These are phyloP conservation scores for Eutypa lata DNA, from an alignment of 2,329 filamentous ascomycete genomes.

Conservation along the genomic window DNA sequence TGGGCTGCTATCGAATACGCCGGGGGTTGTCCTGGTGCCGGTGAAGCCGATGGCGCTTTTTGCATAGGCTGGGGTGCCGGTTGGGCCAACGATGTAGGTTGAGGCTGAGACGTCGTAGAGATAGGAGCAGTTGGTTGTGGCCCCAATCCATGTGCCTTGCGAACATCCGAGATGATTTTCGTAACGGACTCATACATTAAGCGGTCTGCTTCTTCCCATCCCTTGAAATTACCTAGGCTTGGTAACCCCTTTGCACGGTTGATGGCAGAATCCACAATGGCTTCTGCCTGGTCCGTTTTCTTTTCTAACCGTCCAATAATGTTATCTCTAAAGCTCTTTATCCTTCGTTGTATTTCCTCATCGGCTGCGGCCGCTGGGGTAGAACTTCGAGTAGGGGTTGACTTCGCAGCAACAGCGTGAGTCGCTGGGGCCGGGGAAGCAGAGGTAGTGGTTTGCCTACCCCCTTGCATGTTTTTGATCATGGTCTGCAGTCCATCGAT, in stretches of 20 bases:
- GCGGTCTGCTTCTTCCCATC: constrained; percentile 29
- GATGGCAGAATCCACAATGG: constrained; percentile 30
- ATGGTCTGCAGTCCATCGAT: constrained; percentile 25
- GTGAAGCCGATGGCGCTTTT: constrained; percentile 20
- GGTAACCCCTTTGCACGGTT: constrained; percentile 29
- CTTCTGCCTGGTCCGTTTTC: constrained; percentile 28
- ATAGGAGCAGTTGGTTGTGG: constrained; percentile 11
- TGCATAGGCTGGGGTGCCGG: constrained; percentile 11
- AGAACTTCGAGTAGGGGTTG: constrained; percentile 23
- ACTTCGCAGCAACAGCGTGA: constrained; percentile 11
- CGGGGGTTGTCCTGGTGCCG: constrained; percentile 16
- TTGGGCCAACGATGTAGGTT: constrained; percentile 10
- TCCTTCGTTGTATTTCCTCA: constrained; percentile 26
- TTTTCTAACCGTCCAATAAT: constrained; percentile 27
- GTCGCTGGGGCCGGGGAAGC: constrained; percentile 21
- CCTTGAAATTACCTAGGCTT: constrained; percentile 20
- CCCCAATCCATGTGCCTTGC: constrained; percentile 20
- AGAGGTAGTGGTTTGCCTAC: constrained; percentile 19
- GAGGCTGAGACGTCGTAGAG: constrained; percentile 6
- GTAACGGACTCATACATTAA: constrained; percentile 28
- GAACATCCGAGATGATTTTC: constrained; percentile 27
- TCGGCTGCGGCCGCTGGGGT: constrained; percentile 20
- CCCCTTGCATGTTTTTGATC: constrained; percentile 26
- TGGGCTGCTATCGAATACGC: constrained; percentile 8
- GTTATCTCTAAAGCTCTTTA: constrained; percentile 26